These are phyloP conservation scores for Endogone sp. DNA, from an alignment of 192 early-diverging fungal genomes.

Conservation along the genomic window DNA sequence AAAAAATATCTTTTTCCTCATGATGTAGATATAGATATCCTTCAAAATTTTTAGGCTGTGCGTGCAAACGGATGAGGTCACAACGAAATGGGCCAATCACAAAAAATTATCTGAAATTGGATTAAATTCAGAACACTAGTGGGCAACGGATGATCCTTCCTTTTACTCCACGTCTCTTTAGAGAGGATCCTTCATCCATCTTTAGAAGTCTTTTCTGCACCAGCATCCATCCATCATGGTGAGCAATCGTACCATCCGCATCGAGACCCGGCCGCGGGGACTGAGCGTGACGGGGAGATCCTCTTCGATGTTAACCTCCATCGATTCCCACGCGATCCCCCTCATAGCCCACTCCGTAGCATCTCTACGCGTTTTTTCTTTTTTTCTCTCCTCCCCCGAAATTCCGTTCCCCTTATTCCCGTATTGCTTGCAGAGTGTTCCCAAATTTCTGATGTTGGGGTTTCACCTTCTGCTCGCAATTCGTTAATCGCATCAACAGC, in stretches of 20 bases:
- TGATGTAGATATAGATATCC: too few relatives aligned
- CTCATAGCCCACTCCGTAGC: not conserved
- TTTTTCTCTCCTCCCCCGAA: not conserved
- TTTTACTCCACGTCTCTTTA: not conserved
- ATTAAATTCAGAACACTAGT: not conserved
- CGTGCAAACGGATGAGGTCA: not conserved
- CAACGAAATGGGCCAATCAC: not conserved
- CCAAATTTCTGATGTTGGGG: not conserved
- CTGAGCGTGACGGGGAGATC: not conserved
- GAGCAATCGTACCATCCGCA: not conserved
- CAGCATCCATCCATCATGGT: not conserved
- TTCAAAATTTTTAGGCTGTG: too few relatives aligned
- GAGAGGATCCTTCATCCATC: not conserved
- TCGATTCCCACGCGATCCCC: not conserved
- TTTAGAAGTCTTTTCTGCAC: not conserved
- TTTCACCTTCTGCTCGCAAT: not conserved
- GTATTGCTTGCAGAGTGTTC: not conserved
- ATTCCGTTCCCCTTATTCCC: not conserved
- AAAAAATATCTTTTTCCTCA: too few relatives aligned
- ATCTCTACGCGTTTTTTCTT: not conserved
- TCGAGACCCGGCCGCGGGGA: not conserved
- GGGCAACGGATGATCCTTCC: not conserved
- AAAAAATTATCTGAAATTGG: not conserved
- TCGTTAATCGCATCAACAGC: not conserved
- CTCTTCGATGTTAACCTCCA: not conserved